These are phyloP conservation scores for Aspergillus nomiae DNA, from an alignment of 2,329 filamentous ascomycete genomes.

Conservation along the genomic window DNA sequence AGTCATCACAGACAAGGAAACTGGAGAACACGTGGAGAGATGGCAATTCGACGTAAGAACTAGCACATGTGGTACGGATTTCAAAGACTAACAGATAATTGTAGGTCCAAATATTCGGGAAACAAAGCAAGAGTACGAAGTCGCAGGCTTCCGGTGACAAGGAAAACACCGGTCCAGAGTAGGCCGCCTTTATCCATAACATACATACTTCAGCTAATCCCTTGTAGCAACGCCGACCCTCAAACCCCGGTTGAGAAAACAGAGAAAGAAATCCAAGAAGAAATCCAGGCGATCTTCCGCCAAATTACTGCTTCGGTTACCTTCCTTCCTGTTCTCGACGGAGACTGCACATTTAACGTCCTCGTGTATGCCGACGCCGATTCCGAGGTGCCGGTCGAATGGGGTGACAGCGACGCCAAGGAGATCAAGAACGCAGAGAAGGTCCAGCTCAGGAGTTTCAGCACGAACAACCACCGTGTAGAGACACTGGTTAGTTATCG, in stretches of 20 bases:
- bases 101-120: slow-evolving; percentile 60
- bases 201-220: slow-evolving; percentile 1
- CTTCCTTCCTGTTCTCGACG: slow-evolving; percentile 89
- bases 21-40: slow-evolving; percentile 90
- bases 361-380: slow-evolving; percentile 97
- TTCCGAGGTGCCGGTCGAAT: slow-evolving; percentile 94
- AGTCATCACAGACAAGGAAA: slow-evolving; percentile 96
- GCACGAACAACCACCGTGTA: slow-evolving; percentile 89
- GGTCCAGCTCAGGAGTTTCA: slow-evolving; percentile 93
- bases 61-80: background rate
- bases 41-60: slow-evolving; percentile 90
- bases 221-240: slow-evolving; percentile 31
- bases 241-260: slow-evolving; percentile 67
- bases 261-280: slow-evolving; percentile 88
- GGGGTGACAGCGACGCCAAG: slow-evolving; percentile 97
- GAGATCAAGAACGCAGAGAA: slow-evolving; percentile 94
- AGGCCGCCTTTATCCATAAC: slow-evolving; percentile 27
- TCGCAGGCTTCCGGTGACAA: slow-evolving; percentile 60
- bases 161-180: slow-evolving; percentile 67
- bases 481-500: slow-evolving; percentile 96
- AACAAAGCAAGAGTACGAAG: slow-evolving; percentile 51
- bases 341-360: slow-evolving; percentile 98
- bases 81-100: slow-evolving; percentile 12
- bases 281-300: slow-evolving; percentile 95
- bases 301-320: slow-evolving; percentile 98